Percentiles rank a stretch among this genome's conserved stretches.
phyloP scores from a whole-genome alignment of 2,329 filamentous ascomycete species.

The Lasiodiplodia citricola region DNA sequence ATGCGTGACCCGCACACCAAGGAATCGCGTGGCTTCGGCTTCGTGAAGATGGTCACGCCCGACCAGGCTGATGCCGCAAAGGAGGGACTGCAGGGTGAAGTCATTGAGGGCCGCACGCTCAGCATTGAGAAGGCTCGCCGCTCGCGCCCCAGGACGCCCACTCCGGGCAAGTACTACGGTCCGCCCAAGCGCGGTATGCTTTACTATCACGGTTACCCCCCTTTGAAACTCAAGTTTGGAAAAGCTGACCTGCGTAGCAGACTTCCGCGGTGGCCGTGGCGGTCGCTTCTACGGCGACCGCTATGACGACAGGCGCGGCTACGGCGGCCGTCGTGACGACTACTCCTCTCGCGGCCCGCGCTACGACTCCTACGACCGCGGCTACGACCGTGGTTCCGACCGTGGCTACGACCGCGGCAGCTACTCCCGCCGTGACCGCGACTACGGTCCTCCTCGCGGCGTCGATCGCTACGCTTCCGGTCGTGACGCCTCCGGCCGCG shows the following conservation, averaged over 20 bases:
- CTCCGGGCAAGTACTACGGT: slow-evolving; percentile 98
- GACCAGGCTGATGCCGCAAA: slow-evolving; percentile 97
- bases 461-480: slow-evolving; percentile 45
- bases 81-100: slow-evolving; percentile 92
- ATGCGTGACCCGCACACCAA: slow-evolving; percentile 99
- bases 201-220: slow-evolving; percentile 1
- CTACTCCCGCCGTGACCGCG: slow-evolving; percentile 45
- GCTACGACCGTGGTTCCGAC: slow-evolving; percentile 44
- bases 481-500: neutral
- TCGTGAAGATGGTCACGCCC: slow-evolving; percentile 97
- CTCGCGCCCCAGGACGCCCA: slow-evolving; percentile 91
- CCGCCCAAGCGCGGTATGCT: slow-evolving; percentile 92
- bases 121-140: slow-evolving; percentile 99
- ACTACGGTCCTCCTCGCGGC: slow-evolving; percentile 44
- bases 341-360: slow-evolving; percentile 51
- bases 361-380: slow-evolving; percentile 42
- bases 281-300: slow-evolving; percentile 51
- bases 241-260: slow-evolving; percentile 36
- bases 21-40: slow-evolving; percentile 97
- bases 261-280: slow-evolving; percentile 55
- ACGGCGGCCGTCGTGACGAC: slow-evolving; percentile 53
- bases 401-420: slow-evolving; percentile 45
- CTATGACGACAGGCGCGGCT: slow-evolving; percentile 48
- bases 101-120: slow-evolving; percentile 91
- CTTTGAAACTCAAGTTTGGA: slow-evolving; percentile 18